phyloP scores from a whole-genome alignment of 2,329 filamentous ascomycete species.

The Zasmidium angulare region DNA sequence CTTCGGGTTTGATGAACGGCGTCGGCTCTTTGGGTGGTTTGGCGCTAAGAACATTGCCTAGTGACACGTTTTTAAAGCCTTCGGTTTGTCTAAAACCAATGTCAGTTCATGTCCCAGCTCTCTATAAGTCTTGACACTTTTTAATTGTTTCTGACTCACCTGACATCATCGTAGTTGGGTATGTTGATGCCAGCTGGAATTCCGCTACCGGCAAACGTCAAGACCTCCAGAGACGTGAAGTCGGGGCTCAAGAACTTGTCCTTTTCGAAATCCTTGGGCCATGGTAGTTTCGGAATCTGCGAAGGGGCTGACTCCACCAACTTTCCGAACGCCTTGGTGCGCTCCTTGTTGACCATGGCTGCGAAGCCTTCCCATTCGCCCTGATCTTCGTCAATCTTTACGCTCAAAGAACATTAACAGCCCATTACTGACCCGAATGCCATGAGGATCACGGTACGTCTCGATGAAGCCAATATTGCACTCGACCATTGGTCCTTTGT shows the following conservation, averaged over 20 bases:
- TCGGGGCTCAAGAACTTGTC: slow-evolving; percentile 94
- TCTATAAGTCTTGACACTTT: slow-evolving; percentile 85
- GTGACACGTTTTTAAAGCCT: slow-evolving; percentile 89
- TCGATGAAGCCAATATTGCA: slow-evolving; percentile 57
- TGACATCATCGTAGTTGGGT: background rate
- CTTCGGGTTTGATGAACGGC: slow-evolving; percentile 79
- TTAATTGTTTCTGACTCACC: slow-evolving; percentile 81
- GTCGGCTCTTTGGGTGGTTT: slow-evolving; percentile 91
- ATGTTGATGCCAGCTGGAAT: slow-evolving; percentile 55
- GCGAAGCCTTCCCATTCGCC: slow-evolving; percentile 45
- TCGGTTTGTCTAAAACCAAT: slow-evolving; percentile 70
- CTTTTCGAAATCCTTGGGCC: slow-evolving; percentile 88
- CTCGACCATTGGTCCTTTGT: slow-evolving; percentile 53
- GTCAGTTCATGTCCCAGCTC: slow-evolving; percentile 12
- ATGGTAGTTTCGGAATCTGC: slow-evolving; percentile 87
- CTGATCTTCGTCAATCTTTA: no score
- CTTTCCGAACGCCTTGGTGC: slow-evolving; percentile 82
- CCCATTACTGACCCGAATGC: slow-evolving; percentile 42
- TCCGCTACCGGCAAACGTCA: slow-evolving; percentile 71
- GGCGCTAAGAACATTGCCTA: slow-evolving; percentile 89
- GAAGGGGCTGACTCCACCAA: slow-evolving; percentile 77
- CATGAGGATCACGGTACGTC: slow-evolving; percentile 56
- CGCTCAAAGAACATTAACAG: no score
- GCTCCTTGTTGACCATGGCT: slow-evolving; percentile 78
- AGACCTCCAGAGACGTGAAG: slow-evolving; percentile 89